phyloP scores from a whole-genome alignment of 2,329 filamentous ascomycete species.

The Colletotrichum salicis region DNA sequence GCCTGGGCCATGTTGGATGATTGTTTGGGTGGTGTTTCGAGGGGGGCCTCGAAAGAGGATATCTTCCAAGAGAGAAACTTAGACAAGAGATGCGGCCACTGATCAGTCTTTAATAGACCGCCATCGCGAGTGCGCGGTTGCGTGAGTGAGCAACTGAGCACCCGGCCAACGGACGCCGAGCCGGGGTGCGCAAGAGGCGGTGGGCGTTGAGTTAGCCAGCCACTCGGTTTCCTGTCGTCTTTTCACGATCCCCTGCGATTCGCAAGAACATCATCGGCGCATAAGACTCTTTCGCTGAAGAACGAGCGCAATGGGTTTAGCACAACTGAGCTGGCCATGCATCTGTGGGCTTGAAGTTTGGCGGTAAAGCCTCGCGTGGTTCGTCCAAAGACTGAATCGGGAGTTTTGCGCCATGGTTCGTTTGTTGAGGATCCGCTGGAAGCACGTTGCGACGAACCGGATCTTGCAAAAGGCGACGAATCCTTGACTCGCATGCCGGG shows the following conservation, averaged over 20 bases:
- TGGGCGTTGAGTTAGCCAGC: constrained; percentile 20
- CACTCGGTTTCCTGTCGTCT: constrained; percentile 10
- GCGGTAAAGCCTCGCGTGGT: constrained; percentile 29
- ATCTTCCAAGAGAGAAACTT: constrained; percentile 19
- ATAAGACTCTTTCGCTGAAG: constrained; percentile 20
- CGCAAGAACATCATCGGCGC: neutral
- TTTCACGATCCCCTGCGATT: constrained; percentile 7
- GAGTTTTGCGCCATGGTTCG: constrained; percentile 18
- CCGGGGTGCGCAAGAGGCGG: constrained; percentile 20
- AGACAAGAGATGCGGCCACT: constrained; percentile 12
- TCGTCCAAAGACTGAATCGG: constrained; percentile 10
- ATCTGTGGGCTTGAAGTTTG: constrained; percentile 20
- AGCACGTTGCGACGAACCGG: constrained; percentile 20
- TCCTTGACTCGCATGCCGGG: neutral
- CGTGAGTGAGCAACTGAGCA: neutral
- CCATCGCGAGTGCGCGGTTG: neutral
- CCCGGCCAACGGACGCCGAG: constrained; percentile 19
- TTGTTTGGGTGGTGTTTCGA: constrained; percentile 18
- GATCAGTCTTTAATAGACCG: constrained; percentile 29
- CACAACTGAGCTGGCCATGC: constrained; percentile 14
- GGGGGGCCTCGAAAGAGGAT: constrained; percentile 34
- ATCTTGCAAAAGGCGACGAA: neutral
- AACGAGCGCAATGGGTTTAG: constrained; percentile 13
- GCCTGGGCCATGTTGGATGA: constrained; percentile 28
- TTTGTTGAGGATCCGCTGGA: constrained; percentile 20